Percentiles rank a stretch among this genome's conserved stretches.
These are phyloP conservation scores for Tetracladium marchalianum DNA, from an alignment of 495 filamentous ascomycete genomes.

Conservation along the genomic window DNA sequence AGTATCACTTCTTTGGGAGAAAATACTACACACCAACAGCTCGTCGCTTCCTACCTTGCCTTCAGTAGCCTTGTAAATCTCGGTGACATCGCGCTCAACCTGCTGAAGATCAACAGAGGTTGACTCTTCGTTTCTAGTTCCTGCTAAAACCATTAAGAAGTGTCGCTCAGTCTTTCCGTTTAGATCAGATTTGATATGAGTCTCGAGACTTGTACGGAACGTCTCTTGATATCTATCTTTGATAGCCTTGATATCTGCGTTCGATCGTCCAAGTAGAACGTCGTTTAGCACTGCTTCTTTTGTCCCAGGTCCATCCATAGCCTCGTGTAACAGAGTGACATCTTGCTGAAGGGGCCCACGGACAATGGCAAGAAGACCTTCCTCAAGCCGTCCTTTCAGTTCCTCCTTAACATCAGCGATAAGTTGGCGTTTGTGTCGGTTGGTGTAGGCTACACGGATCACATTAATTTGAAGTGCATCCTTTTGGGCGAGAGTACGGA, in stretches of 20 bases:
- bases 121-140: conserved; percentile 62
- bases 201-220: conserved; percentile 50
- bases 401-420: conserved; percentile 68
- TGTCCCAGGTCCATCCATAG: conserved; percentile 71
- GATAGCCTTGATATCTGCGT: conserved; percentile 77
- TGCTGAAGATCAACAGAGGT: conserved; percentile 58
- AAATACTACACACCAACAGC: conserved; percentile 62
- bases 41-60: conserved; percentile 64
- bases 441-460: conserved; percentile 55
- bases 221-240: conserved; percentile 61
- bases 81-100: conserved; percentile 60
- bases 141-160: conserved; percentile 68
- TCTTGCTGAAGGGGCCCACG: conserved; percentile 71
- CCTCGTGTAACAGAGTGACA: conserved; percentile 49
- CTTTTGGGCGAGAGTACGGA: conserved; percentile 51
- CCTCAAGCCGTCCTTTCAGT: conserved; percentile 60
- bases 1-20: conserved; percentile 61
- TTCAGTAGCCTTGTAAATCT: conserved; percentile 64
- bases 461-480: conserved; percentile 65
- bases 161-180: conserved; percentile 75
- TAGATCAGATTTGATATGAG: conserved; percentile 64
- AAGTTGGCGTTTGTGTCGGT: conserved; percentile 53
- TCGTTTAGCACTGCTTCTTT: conserved; percentile 82
- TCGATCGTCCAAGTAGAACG: conserved; percentile 68
- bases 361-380: conserved; percentile 57